Conservation (phyloP, 345 rosid genomes). For the Passiflora organensis region DNA sequence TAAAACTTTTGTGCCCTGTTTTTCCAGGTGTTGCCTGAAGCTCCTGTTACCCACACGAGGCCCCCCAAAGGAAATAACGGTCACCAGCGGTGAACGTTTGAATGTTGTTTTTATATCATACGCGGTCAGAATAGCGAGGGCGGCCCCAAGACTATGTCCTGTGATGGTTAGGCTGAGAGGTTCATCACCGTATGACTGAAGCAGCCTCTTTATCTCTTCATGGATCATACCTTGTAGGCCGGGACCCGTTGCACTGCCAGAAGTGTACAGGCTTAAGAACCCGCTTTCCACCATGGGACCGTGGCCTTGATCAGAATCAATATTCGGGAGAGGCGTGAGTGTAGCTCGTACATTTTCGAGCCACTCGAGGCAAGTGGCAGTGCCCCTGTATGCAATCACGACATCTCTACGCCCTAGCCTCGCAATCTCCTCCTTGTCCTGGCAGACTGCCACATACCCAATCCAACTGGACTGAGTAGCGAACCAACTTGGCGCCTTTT, state of each 20-base stretch:
- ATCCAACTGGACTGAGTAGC: constrained; percentile 81
- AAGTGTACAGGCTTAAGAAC: constrained; percentile 28
- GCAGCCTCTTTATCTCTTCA: constrained; percentile 15
- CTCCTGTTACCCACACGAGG: constrained; percentile 84
- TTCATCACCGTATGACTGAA: constrained; percentile 17
- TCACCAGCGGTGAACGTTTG: constrained; percentile 47
- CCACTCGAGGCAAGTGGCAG: constrained; percentile 94
- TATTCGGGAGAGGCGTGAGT: constrained; percentile 42
- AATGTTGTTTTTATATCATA: constrained; percentile 54
- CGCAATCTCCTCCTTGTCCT: constrained; percentile 64
- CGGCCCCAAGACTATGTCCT: constrained; percentile 32
- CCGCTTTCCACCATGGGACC: constrained; percentile 28
- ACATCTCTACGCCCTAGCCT: constrained; percentile 85
- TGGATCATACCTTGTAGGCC: constrained; percentile 23
- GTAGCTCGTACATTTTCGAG: constrained; percentile 83
- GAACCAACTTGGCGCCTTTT: constrained; percentile 63
- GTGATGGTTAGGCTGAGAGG: constrained; percentile 29
- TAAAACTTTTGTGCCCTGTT: constrained; percentile 62
- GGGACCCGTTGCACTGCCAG: constrained; percentile 3
- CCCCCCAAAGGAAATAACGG: constrained; percentile 89
- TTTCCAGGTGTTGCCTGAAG: constrained; percentile 56
- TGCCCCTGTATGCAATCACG: constrained; percentile 76
- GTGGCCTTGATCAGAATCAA: not conserved
- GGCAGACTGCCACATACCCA: constrained; percentile 90
- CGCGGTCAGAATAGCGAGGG: constrained; percentile 22